Conservation (phyloP, 2,329 filamentous ascomycete genomes). For the Neocucurbitaria cava region DNA sequence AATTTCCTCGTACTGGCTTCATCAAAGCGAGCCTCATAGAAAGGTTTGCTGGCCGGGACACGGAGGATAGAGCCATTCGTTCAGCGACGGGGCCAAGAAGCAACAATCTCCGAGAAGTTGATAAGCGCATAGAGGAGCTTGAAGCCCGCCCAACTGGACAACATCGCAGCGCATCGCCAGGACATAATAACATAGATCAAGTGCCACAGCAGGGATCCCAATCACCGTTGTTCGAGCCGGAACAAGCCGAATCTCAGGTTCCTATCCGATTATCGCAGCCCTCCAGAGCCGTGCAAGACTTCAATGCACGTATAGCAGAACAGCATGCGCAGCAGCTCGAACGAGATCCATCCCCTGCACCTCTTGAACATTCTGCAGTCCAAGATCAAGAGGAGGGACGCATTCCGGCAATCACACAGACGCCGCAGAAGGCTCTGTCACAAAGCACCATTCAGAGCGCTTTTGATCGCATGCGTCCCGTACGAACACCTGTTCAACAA, state of each 20-base stretch:
- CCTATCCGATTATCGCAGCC: slow-evolving; percentile 9
- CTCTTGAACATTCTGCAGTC: slow-evolving; percentile 10
- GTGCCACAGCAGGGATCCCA: slow-evolving; percentile 11
- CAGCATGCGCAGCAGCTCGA: slow-evolving; percentile 33
- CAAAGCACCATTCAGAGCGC: slow-evolving; percentile 62
- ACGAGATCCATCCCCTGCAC: slow-evolving; percentile 14
- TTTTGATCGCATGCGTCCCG: slow-evolving; percentile 70
- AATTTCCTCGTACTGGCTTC: slow-evolving; percentile 26
- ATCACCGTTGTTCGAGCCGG: slow-evolving; percentile 34
- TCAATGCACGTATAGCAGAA: slow-evolving; percentile 49
- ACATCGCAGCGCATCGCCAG: slow-evolving; percentile 10
- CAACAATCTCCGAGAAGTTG: slow-evolving; percentile 13
- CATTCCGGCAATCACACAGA: slow-evolving; percentile 40
- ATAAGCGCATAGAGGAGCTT: slow-evolving; percentile 10
- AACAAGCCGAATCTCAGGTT: slow-evolving; percentile 9
- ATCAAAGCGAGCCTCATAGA: slow-evolving; percentile 45
- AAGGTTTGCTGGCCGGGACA: slow-evolving; percentile 40
- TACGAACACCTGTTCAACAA: slow-evolving; percentile 66
- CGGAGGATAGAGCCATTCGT: slow-evolving; percentile 23
- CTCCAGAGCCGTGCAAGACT: slow-evolving; percentile 46
- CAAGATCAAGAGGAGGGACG: slow-evolving; percentile 25
- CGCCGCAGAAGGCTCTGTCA: slow-evolving; percentile 41
- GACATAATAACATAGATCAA: not conserved
- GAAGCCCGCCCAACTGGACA: slow-evolving; percentile 2
- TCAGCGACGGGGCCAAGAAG: slow-evolving; percentile 13